phyloP scores from a whole-genome alignment of 2,329 filamentous ascomycete genomes.

The Aspergillus intermedius region DNA sequence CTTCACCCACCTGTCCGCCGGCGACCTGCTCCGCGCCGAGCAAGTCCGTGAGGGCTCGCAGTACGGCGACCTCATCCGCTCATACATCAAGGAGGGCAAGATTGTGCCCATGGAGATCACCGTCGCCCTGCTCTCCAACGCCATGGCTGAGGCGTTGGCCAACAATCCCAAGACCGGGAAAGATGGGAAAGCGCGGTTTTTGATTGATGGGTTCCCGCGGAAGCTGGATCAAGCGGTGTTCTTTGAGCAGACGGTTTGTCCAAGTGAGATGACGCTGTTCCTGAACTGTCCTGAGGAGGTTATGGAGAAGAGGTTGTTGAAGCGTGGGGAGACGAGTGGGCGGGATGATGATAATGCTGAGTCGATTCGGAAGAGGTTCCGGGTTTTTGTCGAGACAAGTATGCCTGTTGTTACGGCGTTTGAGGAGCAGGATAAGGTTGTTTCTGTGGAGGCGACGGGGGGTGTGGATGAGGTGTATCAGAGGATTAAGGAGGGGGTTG shows the following conservation, averaged over 20 bases:
- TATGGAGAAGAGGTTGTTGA: conserved; percentile 76
- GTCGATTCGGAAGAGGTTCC: conserved; percentile 93
- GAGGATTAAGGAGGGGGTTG: conserved; percentile 45
- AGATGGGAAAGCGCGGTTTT: conserved; percentile 60
- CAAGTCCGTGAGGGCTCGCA: conserved; percentile 79
- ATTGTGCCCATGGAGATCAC: conserved; percentile 99
- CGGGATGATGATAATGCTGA: conserved; percentile 90
- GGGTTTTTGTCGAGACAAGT: conserved; percentile 87
- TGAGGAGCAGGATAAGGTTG: conserved; percentile 66
- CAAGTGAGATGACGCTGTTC: conserved; percentile 80
- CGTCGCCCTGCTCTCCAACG: conserved; percentile 85
- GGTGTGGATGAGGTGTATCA: conserved; percentile 59
- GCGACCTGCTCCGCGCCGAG: conserved; percentile 88
- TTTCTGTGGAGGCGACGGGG: conserved; percentile 69
- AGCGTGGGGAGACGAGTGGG: conserved; percentile 88
- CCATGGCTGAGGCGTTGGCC: conserved; percentile 69
- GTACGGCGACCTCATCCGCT: conserved; percentile 87
- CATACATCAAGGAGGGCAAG: conserved; percentile 86
- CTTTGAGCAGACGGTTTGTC: conserved; percentile 86
- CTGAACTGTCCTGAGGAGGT: conserved; percentile 86
- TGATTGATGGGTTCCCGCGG: conserved; percentile 78
- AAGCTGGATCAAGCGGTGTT: conserved; percentile 95
- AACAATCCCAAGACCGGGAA: conserved; percentile 31
- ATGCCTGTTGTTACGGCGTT: conserved; percentile 95
- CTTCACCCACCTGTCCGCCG: conserved; percentile 89